Base-by-base conservation (phyloP, 1,284 basidiomycete genomes). In the Cutaneotrichosporon mucoides region DNA sequence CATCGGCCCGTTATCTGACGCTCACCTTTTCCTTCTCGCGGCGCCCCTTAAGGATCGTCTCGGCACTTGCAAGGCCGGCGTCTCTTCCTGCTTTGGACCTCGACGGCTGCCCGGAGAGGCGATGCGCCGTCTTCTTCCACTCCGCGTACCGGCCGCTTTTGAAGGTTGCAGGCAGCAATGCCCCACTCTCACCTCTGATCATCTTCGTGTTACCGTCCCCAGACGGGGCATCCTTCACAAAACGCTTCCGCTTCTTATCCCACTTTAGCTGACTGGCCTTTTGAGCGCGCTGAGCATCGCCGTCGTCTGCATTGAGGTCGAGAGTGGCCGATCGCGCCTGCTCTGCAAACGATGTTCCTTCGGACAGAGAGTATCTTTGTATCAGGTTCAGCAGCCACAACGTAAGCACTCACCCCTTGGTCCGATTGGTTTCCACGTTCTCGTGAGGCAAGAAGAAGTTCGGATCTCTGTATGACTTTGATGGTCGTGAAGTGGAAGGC, bases 201-300 rank as follows among this genome's bases (percentile, higher is more conserved):
- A 99, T 83, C 78, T 97, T 98, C 69, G 95, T 84, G 76, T 98
- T 98, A 76, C 98, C 93, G 4, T 90, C 85, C 4, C 94, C 93
- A 37, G 82, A 82, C 9, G 90, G 89, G 44, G 87, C 86, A 6
- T 91, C 92, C 67, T 88, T 85, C 44, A 96, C 82, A 67, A 98
- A 98, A 70, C 90, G 92, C 76, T 97, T 97, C 79, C 92, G 95
- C 80, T 95, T 97, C 68, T 90, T 88, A 77, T 98, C 94, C 96
- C 96, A 99, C 37, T 80, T 85, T 60, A 88, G 73, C 61, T 82
- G 82, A 63, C 82, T 81, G 48, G 87, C 84, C 49, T 84, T 86
- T 58, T 87, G 86, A 60, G 86, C 85, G 59, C 84, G 83, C 11
- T 84, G 81, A 36, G 83, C 82, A 12, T 78, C 78, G 45, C 82